These are phyloP conservation scores for Neotropicomus parvogracilis DNA, from an alignment of 1,284 basidiomycete genomes.

Conservation along the genomic window DNA sequence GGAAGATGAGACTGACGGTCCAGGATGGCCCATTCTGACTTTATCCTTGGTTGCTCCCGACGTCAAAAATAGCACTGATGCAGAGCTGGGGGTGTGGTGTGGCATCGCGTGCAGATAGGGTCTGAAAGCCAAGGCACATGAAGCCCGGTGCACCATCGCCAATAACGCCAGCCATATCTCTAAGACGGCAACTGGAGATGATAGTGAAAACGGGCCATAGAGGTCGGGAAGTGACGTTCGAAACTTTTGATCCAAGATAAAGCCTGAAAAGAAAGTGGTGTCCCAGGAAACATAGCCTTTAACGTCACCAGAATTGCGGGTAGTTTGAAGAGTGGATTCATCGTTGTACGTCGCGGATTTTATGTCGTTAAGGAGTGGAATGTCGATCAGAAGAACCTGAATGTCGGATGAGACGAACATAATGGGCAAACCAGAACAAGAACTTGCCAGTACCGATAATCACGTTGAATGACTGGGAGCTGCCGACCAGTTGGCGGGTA, in stretches of 20 bases:
- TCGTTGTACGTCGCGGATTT: constrained; percentile 40
- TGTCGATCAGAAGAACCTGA: constrained; percentile 65
- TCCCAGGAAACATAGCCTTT: constrained; percentile 43
- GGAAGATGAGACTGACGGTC: too few relatives aligned
- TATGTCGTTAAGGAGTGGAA: constrained; percentile 44
- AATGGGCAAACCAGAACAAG: too few relatives aligned
- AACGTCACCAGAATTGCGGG: constrained; percentile 54
- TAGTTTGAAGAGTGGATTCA: constrained; percentile 25
- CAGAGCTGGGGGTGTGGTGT: too few relatives aligned
- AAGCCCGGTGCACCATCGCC: too few relatives aligned
- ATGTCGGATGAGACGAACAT: too few relatives aligned
- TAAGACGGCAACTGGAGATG: constrained; percentile 35
- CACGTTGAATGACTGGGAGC: constrained; percentile 40
- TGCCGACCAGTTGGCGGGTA: constrained; percentile 5
- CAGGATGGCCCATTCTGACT: too few relatives aligned
- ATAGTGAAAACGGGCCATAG: background rate
- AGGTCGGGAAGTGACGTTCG: constrained; percentile 21
- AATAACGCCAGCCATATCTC: too few relatives aligned
- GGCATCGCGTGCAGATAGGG: too few relatives aligned
- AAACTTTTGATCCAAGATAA: constrained; percentile 37
- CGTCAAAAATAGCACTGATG: too few relatives aligned
- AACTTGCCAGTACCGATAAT: constrained; percentile 53
- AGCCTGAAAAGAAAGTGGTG: constrained; percentile 48
- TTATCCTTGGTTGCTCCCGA: too few relatives aligned
- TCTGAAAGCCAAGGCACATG: constrained; percentile 74